Evolutionary conservation across 306 rosid genomes (phyloP), one percentile per base, ranked within the genome.

Genomic region (Malus asiatica): DNA sequence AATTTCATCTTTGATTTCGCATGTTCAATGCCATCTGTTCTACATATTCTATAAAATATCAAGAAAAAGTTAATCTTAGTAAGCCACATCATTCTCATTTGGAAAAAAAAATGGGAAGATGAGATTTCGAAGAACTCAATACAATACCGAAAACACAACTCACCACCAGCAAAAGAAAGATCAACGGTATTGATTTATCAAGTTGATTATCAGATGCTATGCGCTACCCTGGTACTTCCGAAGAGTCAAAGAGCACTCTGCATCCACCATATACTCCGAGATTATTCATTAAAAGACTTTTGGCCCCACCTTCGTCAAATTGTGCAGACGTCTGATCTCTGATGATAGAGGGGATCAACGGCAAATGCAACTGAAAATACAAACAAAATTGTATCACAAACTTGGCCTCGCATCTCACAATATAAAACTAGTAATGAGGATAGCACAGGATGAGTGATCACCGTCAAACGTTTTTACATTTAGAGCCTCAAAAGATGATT

Each of bases 281-380:
- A 86, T 95, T 95, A 76, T 89, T 95, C 97, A 95, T 85, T 71
- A 92, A 82, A 70, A 92, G 93, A 82, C 97, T 97, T 89, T 85
- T 33, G 25, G 25, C 25, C 25, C 1, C 25, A 25, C 25, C 25
- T 25, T 25, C 25, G 1, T 25, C 25, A 25, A 25, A 25, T 25
- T 25, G 25, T 25, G 25, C 25, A 25, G 25, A 25, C 1, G 1
- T n/a, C n/a, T n/a, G n/a, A n/a, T n/a, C n/a, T 25, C 25, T 25
- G 1, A 25, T 25, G 25, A 25, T 25, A 25, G 25, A 25, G 25
- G 25, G 25, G 25, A 25, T 25, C 25, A 25, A 25, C 25, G 1
- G 25, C 25, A 25, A 25, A 25, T 25, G 25, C 25, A 25, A 25
- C 25, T 25, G 25, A 25, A 25, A 25, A 25, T 25, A 25, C 25